These are phyloP conservation scores for Rubia tinctorum DNA, from an alignment of 305 asterid genomes.

Conservation along the genomic window DNA sequence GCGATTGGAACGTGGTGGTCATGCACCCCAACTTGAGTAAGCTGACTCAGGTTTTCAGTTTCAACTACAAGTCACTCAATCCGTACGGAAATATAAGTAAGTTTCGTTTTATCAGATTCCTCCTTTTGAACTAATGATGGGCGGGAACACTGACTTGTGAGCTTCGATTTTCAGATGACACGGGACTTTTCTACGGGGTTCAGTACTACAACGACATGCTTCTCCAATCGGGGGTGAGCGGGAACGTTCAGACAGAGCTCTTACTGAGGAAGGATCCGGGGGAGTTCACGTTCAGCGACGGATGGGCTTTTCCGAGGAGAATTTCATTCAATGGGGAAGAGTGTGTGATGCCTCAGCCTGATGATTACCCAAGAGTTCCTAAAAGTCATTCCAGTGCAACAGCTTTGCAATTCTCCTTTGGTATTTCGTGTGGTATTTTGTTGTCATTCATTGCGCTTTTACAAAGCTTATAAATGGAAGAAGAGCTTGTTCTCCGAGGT, in stretches of 20 bases:
- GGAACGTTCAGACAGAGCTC: conserved; percentile 84
- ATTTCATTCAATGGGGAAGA: conserved; percentile 69
- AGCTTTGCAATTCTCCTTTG: background rate
- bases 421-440: conserved; percentile 13
- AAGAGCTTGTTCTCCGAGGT: background rate
- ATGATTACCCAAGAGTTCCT: conserved; percentile 70
- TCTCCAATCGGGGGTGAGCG: conserved; percentile 54
- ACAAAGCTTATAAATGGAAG: background rate
- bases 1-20: conserved; percentile 68
- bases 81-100: conserved; percentile 60
- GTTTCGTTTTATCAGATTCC: conserved; percentile 9
- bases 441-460: conserved; percentile 22
- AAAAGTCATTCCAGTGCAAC: conserved; percentile 28
- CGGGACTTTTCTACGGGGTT: conserved; percentile 76
- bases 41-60: conserved; percentile 68
- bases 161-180: conserved; percentile 45
- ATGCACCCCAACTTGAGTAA: conserved; percentile 67
- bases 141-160: background rate
- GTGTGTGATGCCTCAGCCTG: conserved; percentile 74
- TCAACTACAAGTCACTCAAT: conserved; percentile 69
- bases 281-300: conserved; percentile 52
- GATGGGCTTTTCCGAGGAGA: conserved; percentile 87
- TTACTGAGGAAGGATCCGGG: conserved; percentile 47
- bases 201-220: conserved; percentile 67
- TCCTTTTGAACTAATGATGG: background rate